phyloP scores from a whole-genome alignment of 192 early-diverging fungal genomes.

The Backusella tuberculispora region DNA sequence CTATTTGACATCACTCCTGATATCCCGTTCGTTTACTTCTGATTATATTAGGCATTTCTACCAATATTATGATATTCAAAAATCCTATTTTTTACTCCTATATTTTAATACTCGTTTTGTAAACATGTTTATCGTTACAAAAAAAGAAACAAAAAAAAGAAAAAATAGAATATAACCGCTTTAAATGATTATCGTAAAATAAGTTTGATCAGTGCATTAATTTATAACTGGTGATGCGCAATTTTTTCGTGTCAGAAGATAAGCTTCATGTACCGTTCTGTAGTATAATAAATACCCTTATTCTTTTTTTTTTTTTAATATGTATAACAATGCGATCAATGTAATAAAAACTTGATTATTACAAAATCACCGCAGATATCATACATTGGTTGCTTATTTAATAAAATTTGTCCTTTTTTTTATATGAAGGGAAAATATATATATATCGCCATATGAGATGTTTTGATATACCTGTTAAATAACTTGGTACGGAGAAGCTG shows the following conservation, averaged over 20 bases:
- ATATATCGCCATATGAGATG: background rate
- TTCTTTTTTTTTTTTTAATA: too few relatives aligned
- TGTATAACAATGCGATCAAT: background rate
- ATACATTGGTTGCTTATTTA: background rate
- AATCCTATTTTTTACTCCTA: background rate
- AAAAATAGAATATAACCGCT: background rate
- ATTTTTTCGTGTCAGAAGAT: background rate
- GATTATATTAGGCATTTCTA: slow-evolving; percentile 3
- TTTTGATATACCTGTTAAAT: background rate
- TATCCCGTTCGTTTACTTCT: slow-evolving; percentile 1
- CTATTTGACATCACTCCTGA: slow-evolving; percentile 11
- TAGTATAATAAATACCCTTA: background rate
- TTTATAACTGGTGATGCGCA: background rate
- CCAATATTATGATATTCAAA: slow-evolving; percentile 7
- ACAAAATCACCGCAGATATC: background rate
- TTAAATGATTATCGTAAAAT: background rate
- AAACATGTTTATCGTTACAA: slow-evolving; percentile 15
- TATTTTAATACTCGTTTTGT: background rate
- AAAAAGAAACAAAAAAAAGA: background rate
- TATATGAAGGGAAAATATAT: background rate
- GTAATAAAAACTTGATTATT: background rate
- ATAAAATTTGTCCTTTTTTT: background rate
- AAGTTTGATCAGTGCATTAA: background rate
- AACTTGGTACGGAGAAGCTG: background rate
- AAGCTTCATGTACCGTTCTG: background rate